Percentiles rank a stretch among this genome's conserved stretches.
phyloP scores from a whole-genome alignment of 805 yeast genomes.

The Tetrapisispora nanseiensis region DNA sequence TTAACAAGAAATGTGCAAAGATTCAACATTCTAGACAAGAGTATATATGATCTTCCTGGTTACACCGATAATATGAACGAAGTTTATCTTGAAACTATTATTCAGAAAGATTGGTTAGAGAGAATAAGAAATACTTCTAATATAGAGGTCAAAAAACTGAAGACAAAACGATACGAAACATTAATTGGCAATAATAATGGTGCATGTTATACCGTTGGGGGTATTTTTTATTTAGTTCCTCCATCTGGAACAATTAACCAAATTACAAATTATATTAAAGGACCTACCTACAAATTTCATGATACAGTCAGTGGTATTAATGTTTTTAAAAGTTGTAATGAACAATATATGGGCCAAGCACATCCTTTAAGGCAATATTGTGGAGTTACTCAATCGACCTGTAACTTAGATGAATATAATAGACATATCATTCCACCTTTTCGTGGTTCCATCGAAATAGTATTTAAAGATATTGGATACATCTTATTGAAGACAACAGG shows the following conservation, averaged over 20 bases:
- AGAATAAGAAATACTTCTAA: slow-evolving; percentile 27
- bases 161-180: slow-evolving; percentile 25
- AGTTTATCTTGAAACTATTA: slow-evolving; percentile 19
- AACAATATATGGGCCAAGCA: slow-evolving; percentile 10
- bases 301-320: slow-evolving; percentile 29
- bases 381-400: slow-evolving; percentile 12
- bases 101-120: slow-evolving; percentile 25
- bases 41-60: slow-evolving; percentile 34
- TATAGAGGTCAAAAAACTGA: slow-evolving; percentile 23
- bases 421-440: slow-evolving; percentile 62
- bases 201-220: slow-evolving; percentile 46
- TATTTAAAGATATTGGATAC: slow-evolving; percentile 56
- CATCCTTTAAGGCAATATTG: slow-evolving; percentile 28
- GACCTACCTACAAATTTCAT: slow-evolving; percentile 28
- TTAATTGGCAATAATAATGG: slow-evolving; percentile 32
- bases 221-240: slow-evolving; percentile 47
- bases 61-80: slow-evolving; percentile 20
- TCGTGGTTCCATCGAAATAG: slow-evolving; percentile 54
- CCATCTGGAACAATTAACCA: slow-evolving; percentile 44
- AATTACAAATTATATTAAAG: slow-evolving; percentile 37
- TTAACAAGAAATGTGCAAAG: slow-evolving; percentile 49
- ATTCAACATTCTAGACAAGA: slow-evolving; percentile 28
- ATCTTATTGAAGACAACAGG: slow-evolving; percentile 55
- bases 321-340: slow-evolving; percentile 15
- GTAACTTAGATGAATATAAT: slow-evolving; percentile 22